Percentiles rank a stretch among this genome's conserved stretches.
phyloP scores from a whole-genome alignment of 2,329 filamentous ascomycete genomes.

The Epichloe scottii region DNA sequence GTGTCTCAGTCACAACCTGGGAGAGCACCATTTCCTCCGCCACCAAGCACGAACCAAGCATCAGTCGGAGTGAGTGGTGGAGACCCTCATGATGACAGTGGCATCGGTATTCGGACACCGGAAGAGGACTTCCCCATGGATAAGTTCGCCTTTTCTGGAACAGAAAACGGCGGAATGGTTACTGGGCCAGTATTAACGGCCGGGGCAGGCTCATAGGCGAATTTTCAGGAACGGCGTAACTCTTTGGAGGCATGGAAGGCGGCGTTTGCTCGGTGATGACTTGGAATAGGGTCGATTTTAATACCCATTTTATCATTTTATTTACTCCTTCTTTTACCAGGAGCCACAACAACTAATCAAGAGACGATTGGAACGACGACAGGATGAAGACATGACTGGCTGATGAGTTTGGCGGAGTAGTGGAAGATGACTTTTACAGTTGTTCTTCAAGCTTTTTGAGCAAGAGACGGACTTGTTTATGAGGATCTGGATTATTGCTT shows the following conservation, averaged over 20 bases:
- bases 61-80: constrained; percentile 23
- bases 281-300: constrained; percentile 5
- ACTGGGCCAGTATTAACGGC: constrained; percentile 17
- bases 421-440: not conserved
- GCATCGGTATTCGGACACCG: constrained; percentile 57
- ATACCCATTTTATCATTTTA: constrained; percentile 6
- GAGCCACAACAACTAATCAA: constrained; percentile 9
- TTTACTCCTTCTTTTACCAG: not conserved
- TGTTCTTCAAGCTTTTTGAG: not conserved
- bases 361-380: constrained; percentile 18
- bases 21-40: constrained; percentile 37
- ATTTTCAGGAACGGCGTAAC: not conserved
- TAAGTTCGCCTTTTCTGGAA: constrained; percentile 38
- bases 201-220: constrained; percentile 4
- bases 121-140: constrained; percentile 52
- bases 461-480: constrained; percentile 3
- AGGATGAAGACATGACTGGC: constrained; percentile 20
- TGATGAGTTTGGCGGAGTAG: not conserved
- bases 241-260: not conserved
- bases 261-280: constrained; percentile 7
- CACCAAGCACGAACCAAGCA: constrained; percentile 30
- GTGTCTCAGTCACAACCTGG: constrained; percentile 35
- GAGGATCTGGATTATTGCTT: not conserved
- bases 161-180: constrained; percentile 23
- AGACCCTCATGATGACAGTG: constrained; percentile 56